Conservation (phyloP, 805 yeast genomes). For the Suhomyces sp. region DNA sequence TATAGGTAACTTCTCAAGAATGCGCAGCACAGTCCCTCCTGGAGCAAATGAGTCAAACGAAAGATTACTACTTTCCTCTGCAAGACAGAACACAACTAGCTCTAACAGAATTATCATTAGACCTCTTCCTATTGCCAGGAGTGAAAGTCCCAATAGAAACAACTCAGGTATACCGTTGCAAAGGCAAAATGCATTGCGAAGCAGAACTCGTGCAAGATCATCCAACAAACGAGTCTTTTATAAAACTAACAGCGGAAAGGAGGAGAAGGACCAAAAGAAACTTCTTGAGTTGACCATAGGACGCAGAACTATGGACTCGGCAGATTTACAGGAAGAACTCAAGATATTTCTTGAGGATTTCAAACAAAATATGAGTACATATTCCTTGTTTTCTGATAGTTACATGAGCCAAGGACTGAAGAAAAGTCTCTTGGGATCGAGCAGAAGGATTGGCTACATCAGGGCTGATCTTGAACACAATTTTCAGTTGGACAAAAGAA, state of each 20-base stretch:
- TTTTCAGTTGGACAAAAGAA: conserved; percentile 4
- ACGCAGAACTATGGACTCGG: not conserved
- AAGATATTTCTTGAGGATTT: not conserved
- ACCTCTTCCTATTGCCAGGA: not conserved
- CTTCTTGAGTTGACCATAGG: not conserved
- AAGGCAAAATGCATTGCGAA: conserved; percentile 33
- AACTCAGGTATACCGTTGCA: conserved; percentile 23
- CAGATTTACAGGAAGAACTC: not conserved
- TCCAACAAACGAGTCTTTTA: conserved; percentile 3
- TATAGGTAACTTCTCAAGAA: not conserved
- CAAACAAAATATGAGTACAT: not conserved
- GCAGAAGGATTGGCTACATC: not conserved
- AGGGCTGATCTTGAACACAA: not conserved
- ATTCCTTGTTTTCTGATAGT: not conserved
- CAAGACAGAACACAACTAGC: conserved; percentile 18
- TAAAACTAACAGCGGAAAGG: not conserved
- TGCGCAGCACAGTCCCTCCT: not conserved
- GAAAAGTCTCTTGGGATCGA: not conserved
- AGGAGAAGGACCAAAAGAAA: not conserved
- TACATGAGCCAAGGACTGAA: not conserved
- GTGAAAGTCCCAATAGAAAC: not conserved
- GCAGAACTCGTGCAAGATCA: conserved; percentile 1
- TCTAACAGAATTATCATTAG: conserved; percentile 1
- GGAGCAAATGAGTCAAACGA: conserved; percentile 2
- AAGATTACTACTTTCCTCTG: conserved; percentile 24